phyloP scores from a whole-genome alignment of 164 flowering plant genomes.

The Houttuynia cordata region DNA sequence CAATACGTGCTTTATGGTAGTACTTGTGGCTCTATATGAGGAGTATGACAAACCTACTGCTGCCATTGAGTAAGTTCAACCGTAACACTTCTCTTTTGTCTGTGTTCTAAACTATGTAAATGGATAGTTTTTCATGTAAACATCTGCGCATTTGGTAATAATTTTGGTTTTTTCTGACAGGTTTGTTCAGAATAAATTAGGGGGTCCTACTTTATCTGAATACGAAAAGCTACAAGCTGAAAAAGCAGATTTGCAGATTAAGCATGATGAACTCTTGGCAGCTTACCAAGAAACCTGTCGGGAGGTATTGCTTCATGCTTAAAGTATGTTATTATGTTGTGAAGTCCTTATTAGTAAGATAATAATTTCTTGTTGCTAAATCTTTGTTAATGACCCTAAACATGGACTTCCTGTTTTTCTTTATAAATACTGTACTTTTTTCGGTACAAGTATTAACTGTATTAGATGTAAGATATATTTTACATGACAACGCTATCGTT shows the following conservation, averaged over 20 bases:
- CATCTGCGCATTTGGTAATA: not conserved
- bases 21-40: slow-evolving; percentile 88
- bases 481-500: too few relatives aligned
- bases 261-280: slow-evolving; percentile 53
- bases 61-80: slow-evolving; percentile 71
- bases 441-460: too few relatives aligned
- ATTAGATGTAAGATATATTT: too few relatives aligned
- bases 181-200: slow-evolving; percentile 72
- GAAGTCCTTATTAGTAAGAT: not conserved
- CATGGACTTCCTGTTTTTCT: too few relatives aligned
- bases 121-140: not conserved
- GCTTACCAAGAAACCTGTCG: slow-evolving; percentile 48
- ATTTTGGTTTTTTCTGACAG: slow-evolving; percentile 16
- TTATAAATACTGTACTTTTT: too few relatives aligned
- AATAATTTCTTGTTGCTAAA: not conserved
- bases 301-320: slow-evolving; percentile 34
- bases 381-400: too few relatives aligned
- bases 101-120: not conserved
- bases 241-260: slow-evolving; percentile 51
- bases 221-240: slow-evolving; percentile 75
- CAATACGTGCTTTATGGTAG: slow-evolving; percentile 19
- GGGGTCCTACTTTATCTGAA: slow-evolving; percentile 64
- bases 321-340: not conserved
- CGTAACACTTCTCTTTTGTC: not conserved
- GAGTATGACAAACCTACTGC: slow-evolving; percentile 87